These are phyloP conservation scores for Tetrahymena malaccensis DNA, from an alignment of 73 alveolate species.

Conservation along the genomic window DNA sequence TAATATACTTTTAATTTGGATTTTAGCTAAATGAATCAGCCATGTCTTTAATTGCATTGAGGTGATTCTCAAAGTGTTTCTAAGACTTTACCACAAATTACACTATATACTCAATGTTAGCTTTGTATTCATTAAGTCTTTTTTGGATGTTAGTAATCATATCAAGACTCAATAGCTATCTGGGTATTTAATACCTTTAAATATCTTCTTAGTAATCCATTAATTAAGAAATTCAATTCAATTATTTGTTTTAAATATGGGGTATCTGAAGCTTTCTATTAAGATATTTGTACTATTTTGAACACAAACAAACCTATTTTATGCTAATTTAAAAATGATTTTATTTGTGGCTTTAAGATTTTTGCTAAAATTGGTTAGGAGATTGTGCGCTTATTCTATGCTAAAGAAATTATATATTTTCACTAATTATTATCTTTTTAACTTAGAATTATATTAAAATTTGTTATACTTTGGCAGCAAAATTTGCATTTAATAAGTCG, in stretches of 20 bases:
- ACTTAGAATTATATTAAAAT: background rate
- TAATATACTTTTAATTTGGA: background rate
- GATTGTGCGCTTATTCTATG: background rate
- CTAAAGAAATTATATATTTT: background rate
- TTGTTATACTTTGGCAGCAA: background rate
- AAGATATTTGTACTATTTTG: too few species aligned
- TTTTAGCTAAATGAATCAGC: background rate
- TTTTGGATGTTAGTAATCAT: background rate
- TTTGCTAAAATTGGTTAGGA: background rate
- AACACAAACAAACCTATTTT: background rate
- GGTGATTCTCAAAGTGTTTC: background rate
- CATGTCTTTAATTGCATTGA: background rate
- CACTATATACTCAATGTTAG: background rate
- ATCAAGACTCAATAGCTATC: background rate
- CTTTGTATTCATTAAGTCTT: background rate
- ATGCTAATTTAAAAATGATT: background rate
- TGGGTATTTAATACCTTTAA: background rate
- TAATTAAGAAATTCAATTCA: background rate
- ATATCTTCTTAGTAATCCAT: background rate
- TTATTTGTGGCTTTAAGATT: background rate
- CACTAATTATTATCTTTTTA: background rate
- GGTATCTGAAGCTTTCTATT: background rate
- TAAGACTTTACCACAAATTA: background rate
- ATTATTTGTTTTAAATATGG: background rate
- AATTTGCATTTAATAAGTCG: background rate